phyloP scores from a whole-genome alignment of 352 stramenopile genomes.

The Globisporangium ultimum region DNA sequence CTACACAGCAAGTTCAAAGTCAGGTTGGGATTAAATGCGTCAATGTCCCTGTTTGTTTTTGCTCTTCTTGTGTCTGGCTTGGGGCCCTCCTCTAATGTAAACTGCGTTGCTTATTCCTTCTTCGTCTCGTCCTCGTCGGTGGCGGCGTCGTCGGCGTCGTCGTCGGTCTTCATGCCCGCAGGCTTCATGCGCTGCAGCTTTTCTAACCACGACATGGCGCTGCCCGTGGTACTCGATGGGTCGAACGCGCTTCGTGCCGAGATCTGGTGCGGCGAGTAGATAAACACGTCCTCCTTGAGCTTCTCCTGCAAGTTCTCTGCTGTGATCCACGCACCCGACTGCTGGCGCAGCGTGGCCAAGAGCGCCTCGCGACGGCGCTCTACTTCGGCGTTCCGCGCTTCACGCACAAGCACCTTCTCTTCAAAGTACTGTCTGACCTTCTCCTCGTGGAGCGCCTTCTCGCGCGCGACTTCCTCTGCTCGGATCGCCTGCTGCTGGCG shows the following conservation, averaged over 20 bases:
- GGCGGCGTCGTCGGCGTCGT: conserved; percentile 24
- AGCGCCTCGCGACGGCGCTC: conserved; percentile 68
- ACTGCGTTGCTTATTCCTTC: conserved; percentile 11
- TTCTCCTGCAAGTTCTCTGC: conserved; percentile 69
- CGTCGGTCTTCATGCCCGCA: conserved; percentile 35
- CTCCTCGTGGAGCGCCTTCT: conserved; percentile 79
- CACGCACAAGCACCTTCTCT: conserved; percentile 74
- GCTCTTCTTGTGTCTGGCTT: conserved; percentile 6
- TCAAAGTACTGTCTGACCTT: conserved; percentile 76
- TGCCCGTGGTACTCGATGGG: conserved; percentile 57
- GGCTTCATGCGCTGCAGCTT: conserved; percentile 88
- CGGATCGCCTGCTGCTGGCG: conserved; percentile 82
- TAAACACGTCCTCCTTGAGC: conserved; percentile 83
- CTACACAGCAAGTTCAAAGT: not conserved
- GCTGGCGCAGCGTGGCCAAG: conserved; percentile 51
- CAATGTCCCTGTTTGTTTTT: conserved; percentile 2
- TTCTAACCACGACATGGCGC: conserved; percentile 82
- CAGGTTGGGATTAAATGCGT: conserved; percentile 4
- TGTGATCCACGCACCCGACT: conserved; percentile 72
- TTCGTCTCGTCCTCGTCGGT: conserved; percentile 20
- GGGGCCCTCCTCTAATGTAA: conserved; percentile 17
- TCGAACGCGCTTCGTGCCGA: conserved; percentile 66
- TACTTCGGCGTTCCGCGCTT: conserved; percentile 53
- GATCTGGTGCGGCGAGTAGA: conserved; percentile 78
- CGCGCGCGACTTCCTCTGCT: conserved; percentile 72